Evolutionary conservation across 2,329 filamentous ascomycete species (phyloP).

Genomic region (Neonectria ditissima): DNA sequence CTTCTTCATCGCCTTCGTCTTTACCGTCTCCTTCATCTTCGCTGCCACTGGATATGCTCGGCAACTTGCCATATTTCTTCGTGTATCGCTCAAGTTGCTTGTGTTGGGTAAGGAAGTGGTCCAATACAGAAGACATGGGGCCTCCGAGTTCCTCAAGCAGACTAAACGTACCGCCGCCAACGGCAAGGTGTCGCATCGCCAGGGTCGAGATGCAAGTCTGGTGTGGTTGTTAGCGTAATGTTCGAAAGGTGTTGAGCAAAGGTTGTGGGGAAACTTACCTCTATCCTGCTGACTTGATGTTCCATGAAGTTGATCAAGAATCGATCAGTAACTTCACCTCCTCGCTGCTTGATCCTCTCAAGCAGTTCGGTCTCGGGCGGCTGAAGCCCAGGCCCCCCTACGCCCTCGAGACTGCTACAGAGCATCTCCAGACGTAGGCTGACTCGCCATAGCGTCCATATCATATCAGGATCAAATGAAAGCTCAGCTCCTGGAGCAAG

Average conservation of each 20-base stretch:
- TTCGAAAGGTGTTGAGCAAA: not conserved
- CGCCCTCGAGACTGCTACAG: conserved; percentile 86
- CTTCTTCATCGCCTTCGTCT: not conserved
- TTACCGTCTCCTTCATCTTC: conserved; percentile 40
- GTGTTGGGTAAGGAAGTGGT: conserved; percentile 70
- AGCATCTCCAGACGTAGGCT: conserved; percentile 92
- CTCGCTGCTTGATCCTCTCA: conserved; percentile 73
- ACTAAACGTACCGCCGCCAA: conserved; percentile 71
- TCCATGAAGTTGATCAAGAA: conserved; percentile 92
- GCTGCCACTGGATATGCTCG: conserved; percentile 38
- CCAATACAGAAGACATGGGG: conserved; percentile 80
- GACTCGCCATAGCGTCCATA: conserved; percentile 92
- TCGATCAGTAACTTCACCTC: conserved; percentile 87
- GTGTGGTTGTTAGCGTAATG: conserved; percentile 39
- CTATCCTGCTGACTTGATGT: conserved; percentile 94
- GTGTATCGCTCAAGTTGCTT: conserved; percentile 73
- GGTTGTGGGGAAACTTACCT: conserved; percentile 70
- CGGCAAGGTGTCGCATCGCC: conserved; percentile 80
- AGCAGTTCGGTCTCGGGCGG: conserved; percentile 86
- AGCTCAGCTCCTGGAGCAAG: conserved; percentile 75
- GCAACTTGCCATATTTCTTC: conserved; percentile 61
- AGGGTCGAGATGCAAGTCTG: conserved; percentile 87
- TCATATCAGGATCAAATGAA: conserved; percentile 81
- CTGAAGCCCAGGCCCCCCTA: conserved; percentile 72
- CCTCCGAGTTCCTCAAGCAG: conserved; percentile 79